Percentiles rank a stretch among this genome's conserved stretches.
phyloP scores from a whole-genome alignment of 2,329 filamentous ascomycete species.

The Verticillium dahliae region DNA sequence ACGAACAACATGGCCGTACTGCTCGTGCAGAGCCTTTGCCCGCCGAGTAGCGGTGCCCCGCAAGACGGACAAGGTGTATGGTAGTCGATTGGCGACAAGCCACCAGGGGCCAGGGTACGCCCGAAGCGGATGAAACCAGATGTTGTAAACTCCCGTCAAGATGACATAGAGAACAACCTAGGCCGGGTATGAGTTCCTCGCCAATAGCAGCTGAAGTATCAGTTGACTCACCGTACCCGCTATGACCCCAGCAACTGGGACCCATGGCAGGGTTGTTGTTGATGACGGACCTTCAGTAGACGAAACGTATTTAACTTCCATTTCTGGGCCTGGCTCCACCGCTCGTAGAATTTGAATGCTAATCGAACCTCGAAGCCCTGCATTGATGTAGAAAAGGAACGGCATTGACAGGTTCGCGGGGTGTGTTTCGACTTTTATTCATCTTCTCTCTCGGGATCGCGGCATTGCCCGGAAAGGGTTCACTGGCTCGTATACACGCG shows the following conservation, averaged over 20 bases:
- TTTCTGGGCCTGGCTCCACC: not conserved
- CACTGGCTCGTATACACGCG: not conserved
- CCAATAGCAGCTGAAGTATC: not conserved
- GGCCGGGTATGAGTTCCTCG: not conserved
- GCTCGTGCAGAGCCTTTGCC: constrained; percentile 24
- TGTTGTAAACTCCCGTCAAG: constrained; percentile 14
- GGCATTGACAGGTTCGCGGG: not conserved
- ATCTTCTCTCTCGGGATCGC: not conserved
- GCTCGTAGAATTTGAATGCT: too few relatives aligned
- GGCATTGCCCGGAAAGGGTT: not conserved
- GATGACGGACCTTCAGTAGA: not conserved
- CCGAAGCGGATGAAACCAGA: constrained; percentile 23
- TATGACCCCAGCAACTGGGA: not conserved
- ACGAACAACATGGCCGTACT: constrained; percentile 38
- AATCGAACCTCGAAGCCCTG: not conserved
- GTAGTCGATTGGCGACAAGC: not conserved
- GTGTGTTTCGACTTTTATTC: not conserved
- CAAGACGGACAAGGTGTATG: constrained; percentile 2
- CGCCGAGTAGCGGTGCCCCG: constrained; percentile 15
- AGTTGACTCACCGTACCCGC: not conserved
- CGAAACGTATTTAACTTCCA: not conserved
- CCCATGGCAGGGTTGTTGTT: not conserved
- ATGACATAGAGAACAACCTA: not conserved
- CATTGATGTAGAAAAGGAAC: not conserved
- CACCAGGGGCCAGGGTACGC: constrained; percentile 19